Evolutionary conservation across 257 asterid genomes (phyloP), one percentile per base, ranked within the genome.

Genomic region (Przewalskia tangutica): DNA sequence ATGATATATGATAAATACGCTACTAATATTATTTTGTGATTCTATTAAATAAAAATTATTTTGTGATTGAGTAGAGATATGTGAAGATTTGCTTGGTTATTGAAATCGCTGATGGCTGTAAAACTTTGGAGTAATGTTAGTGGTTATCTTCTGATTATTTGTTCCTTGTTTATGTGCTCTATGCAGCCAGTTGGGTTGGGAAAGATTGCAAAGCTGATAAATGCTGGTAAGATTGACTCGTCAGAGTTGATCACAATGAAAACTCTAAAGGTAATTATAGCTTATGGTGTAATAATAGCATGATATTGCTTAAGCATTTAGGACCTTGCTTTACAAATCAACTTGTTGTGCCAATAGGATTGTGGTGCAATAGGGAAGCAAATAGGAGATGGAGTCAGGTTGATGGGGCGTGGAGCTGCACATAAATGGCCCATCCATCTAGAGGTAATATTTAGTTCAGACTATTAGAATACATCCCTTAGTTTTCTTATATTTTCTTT

Each of bases 181-280:
- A 50, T 77, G 82, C 97, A 96, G 99, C 98, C 99, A 51, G 97
- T 91, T 79, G 98, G 99, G 50, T 82, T 94, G 67, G 99, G 97
- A 77, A 95, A 94, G 90, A 93, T 94, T 40, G 97, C 97, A 48
- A 91, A 89, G 85, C 93, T 93, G 77, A 96, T 96, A 83, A 96
- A 96, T 90, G 96, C 94, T 36, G 98, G 98, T 88, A 90, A 92
- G 86, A 95, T 94, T 70, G 99, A 95, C 86, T 95, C 99, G 32
- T 95, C 99, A 67, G 99, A 92, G 85, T 86, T 95, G 88, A 95
- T 94, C 85, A 94, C 97, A 32, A 94, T 92, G 99, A 96, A 93
- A 90, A 94, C 92, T 75, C 97, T 94, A 68, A 94, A 95, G 96
- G 99, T 89, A 84, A 40, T 77, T 7, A 13, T 58, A n/a, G 66